Evolutionary conservation across 2,329 filamentous ascomycete genomes (phyloP), one percentile per base, ranked within the genome.

Genomic region (Penicillium freii): DNA sequence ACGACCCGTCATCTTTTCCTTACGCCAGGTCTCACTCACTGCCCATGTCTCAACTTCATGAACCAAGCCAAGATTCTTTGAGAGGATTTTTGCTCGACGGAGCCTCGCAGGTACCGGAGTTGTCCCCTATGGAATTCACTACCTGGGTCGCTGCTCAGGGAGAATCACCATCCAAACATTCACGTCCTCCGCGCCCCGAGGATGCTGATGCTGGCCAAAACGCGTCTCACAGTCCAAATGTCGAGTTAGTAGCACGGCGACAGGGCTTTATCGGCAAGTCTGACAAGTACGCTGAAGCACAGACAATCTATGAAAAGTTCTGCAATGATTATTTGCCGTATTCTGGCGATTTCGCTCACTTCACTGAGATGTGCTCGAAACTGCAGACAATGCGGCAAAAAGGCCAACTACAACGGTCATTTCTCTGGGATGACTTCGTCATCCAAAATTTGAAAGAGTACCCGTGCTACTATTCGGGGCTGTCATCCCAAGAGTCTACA

Each of bases 371-470:
- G 25, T 78, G 76, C 54, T 62, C 60, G 19, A 74, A 69, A 48
- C 62, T 79, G 38, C 68, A 72, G 25, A 59, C 59, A 15, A 60
- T 78, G 38, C 61, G 71, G n/a, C 58, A 58, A 21, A 53, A 61
- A 19, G 74, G 70, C 5, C 51, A 66, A 29, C 57, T 76, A 36
- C 62, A 70, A 38, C 68, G 71, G 50, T 76, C 72, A 13, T 74
- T 70, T 25, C 54, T 80, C 15, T 79, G 77, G 74, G 78, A 80
- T 63, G 78, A 80, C 60, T 80, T 78, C 56, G 64, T 80, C 50
- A 77, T 75, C 51, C 70, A 72, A 61, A 70, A 78, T 58, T 63
- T 71, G 7, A 58, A 68, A 17, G 69, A 73, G 27, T 80, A 78
- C 57, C 69, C 64, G 4, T 51, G 53, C n/a, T 73, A 80, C 58